Percentiles rank a stretch among this genome's conserved stretches.
phyloP scores from a whole-genome alignment of 768 basidiomycete species.

The Lactifluus echinatus region DNA sequence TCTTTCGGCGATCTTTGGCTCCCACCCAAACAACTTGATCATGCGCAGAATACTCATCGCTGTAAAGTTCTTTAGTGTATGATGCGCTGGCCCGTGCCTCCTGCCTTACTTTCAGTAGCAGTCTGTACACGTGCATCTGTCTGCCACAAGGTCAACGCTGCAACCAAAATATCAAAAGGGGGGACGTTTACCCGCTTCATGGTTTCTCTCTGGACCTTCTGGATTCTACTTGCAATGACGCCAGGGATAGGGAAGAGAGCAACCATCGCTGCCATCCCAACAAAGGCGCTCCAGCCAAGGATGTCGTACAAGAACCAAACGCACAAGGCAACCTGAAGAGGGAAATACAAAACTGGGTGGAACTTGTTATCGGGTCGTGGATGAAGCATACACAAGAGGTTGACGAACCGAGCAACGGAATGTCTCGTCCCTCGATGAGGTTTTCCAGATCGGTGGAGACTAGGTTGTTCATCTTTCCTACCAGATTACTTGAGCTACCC shows the following conservation, averaged over 20 bases:
- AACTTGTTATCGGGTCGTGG: neutral
- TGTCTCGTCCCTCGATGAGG: constrained; percentile 26
- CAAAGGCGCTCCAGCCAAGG: constrained; percentile 43
- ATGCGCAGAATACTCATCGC: constrained; percentile 35
- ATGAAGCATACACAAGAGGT: neutral
- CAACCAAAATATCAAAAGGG: neutral
- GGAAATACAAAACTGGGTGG: constrained; percentile 28
- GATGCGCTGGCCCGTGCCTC: neutral
- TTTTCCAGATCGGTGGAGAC: constrained; percentile 52
- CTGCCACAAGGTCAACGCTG: constrained; percentile 20
- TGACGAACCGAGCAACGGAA: constrained; percentile 15
- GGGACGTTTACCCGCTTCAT: constrained; percentile 32
- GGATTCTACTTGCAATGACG: constrained; percentile 30
- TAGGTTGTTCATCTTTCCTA: constrained; percentile 72
- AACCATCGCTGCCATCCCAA: constrained; percentile 35
- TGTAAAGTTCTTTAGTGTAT: constrained; percentile 14
- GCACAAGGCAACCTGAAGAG: constrained; percentile 34
- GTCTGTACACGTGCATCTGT: constrained; percentile 40
- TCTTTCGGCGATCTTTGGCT: constrained; percentile 36
- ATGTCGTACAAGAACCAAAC: constrained; percentile 36
- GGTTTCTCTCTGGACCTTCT: constrained; percentile 30
- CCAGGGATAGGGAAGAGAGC: constrained; percentile 37
- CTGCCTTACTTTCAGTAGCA: constrained; percentile 33
- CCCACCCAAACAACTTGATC: constrained; percentile 59
- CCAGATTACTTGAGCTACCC: constrained; percentile 36